Conservation (phyloP, 805 yeast species). For the Spathaspora sp. region DNA sequence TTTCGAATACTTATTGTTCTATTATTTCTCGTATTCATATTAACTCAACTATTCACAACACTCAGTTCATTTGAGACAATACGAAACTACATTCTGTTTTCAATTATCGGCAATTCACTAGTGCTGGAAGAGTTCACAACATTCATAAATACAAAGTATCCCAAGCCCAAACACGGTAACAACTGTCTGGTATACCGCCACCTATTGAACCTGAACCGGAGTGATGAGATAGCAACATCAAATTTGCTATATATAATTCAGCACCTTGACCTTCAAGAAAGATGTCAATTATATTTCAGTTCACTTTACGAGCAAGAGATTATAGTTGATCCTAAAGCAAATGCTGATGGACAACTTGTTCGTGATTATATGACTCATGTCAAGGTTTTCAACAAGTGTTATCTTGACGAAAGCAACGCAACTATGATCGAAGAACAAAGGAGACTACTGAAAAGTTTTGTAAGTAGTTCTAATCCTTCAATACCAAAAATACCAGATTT, state of each 20-base stretch:
- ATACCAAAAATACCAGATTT: not conserved
- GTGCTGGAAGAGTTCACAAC: not conserved
- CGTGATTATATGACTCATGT: conserved; percentile 23
- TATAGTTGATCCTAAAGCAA: conserved; percentile 11
- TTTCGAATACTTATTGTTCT: not conserved
- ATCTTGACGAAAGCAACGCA: conserved; percentile 6
- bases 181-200: conserved; percentile 2
- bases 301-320: not conserved
- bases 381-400: conserved; percentile 22
- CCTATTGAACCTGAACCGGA: not conserved
- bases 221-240: not conserved
- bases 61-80: not conserved
- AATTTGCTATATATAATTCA: conserved; percentile 9
- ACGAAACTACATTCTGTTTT: not conserved
- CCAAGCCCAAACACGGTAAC: not conserved
- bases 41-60: not conserved
- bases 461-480: not conserved
- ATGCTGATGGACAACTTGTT: conserved; percentile 15
- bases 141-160: not conserved
- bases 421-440: conserved; percentile 7
- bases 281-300: conserved; percentile 21
- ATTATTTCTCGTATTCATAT: not conserved
- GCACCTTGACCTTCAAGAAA: conserved; percentile 7
- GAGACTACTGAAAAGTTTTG: conserved; percentile 1
- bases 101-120: not conserved